Evolutionary conservation across 257 asterid species (phyloP).

Genomic region (Solanum acaule): DNA sequence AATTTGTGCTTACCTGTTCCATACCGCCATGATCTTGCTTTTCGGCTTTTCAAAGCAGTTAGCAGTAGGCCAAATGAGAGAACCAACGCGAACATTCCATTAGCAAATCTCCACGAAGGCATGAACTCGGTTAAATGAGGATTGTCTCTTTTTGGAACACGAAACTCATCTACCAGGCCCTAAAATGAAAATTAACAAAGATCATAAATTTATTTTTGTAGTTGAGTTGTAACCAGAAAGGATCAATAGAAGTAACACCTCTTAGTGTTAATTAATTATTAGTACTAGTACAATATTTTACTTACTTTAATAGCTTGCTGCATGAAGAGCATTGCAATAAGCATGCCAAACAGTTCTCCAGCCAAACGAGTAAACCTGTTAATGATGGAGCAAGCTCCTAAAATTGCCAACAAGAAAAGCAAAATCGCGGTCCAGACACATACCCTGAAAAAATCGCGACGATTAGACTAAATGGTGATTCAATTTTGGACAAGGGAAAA

Average conservation of each 20-base stretch:
- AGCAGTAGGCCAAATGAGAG: conserved; percentile 66
- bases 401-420: conserved; percentile 61
- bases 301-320: conserved; percentile 81
- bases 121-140: conserved; percentile 26
- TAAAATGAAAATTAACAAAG: neutral
- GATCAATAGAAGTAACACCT: neutral
- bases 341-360: conserved; percentile 90
- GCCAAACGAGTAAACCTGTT: conserved; percentile 93
- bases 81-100: conserved; percentile 82
- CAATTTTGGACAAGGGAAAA: neutral
- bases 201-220: neutral
- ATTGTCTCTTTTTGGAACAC: conserved; percentile 56
- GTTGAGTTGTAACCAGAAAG: neutral
- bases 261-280: neutral
- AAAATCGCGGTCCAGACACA: conserved; percentile 92
- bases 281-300: neutral
- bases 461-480: neutral
- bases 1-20: conserved; percentile 49
- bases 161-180: conserved; percentile 92
- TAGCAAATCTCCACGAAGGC: conserved; percentile 87
- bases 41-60: conserved; percentile 75
- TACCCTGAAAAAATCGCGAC: conserved; percentile 41
- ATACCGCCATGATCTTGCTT: conserved; percentile 86
- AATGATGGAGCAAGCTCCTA: conserved; percentile 94
- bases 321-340: conserved; percentile 95